These are phyloP conservation scores for Lunularia cruciata DNA, from an alignment of 225 moss, liverwort and hornwort species.

Conservation along the genomic window DNA sequence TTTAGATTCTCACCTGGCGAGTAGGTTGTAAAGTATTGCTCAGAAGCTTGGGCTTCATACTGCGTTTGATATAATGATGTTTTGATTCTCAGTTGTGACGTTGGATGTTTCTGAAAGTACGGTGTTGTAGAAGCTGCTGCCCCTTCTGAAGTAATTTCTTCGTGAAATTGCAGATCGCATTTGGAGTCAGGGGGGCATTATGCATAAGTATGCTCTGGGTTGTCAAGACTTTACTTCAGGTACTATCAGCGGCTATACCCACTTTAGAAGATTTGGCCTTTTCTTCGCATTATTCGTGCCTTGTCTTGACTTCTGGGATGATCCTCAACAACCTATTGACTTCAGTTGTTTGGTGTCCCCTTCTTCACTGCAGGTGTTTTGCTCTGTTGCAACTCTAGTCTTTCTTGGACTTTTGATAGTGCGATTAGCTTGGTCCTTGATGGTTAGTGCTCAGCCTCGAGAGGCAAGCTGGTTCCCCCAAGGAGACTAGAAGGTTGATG, in stretches of 20 bases:
- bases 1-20: too few species aligned
- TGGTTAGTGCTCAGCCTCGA: conserved; percentile 10
- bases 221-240: conserved; percentile 1
- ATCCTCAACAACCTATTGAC: neutral
- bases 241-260: neutral
- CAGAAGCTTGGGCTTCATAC: too few species aligned
- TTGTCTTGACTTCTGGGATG: too few species aligned
- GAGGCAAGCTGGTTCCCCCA: neutral
- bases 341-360: neutral
- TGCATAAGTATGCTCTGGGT: conserved; percentile 10
- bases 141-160: too few species aligned
- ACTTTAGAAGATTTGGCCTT: neutral
- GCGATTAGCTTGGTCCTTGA: conserved; percentile 15
- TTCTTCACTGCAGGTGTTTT: conserved; percentile 6
- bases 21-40: too few species aligned
- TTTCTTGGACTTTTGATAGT: conserved; percentile 11
- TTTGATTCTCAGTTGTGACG: too few species aligned
- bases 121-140: too few species aligned
- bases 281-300: neutral
- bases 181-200: conserved; percentile 7
- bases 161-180: conserved; percentile 13
- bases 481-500: neutral
- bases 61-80: too few species aligned
- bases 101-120: too few species aligned
- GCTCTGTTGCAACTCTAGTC: conserved; percentile 7